Percentiles rank a stretch among this genome's conserved stretches.
Conservation (phyloP, 768 basidiomycete genomes). For the Suillus clintonianus region DNA sequence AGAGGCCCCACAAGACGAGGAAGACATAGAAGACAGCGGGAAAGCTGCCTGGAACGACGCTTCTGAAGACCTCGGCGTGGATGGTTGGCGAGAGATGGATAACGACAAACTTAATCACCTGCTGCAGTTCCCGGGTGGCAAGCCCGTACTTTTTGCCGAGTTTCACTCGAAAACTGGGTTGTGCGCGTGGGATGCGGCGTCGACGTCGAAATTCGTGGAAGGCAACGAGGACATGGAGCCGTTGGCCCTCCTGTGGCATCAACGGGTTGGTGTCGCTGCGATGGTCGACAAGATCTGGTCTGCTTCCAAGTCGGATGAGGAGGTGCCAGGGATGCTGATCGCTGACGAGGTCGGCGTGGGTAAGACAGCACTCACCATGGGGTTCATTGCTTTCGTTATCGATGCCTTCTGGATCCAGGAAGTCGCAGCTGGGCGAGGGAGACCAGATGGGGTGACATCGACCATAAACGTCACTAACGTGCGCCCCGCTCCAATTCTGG, state of each 20-base stretch:
- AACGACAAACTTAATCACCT: not conserved
- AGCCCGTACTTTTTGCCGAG: not conserved
- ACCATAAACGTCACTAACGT: not conserved
- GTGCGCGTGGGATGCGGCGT: not conserved
- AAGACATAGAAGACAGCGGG: not conserved
- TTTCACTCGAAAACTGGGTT: not conserved
- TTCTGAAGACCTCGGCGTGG: not conserved
- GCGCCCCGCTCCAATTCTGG: not conserved
- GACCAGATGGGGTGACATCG: not conserved
- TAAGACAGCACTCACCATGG: conserved; percentile 12
- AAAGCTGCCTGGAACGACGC: not conserved
- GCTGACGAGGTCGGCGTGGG: conserved; percentile 22
- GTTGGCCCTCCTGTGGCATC: conserved; percentile 23
- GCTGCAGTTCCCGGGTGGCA: not conserved
- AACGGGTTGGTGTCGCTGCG: conserved; percentile 15
- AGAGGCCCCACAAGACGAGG: not conserved
- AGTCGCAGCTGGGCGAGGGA: not conserved
- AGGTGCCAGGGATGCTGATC: conserved; percentile 15
- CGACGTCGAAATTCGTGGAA: not conserved
- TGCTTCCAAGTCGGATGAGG: not conserved
- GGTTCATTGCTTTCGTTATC: conserved; percentile 10
- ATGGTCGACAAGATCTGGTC: conserved; percentile 14
- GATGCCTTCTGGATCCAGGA: not conserved
- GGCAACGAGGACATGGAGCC: conserved; percentile 2
- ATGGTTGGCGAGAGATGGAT: not conserved